Evolutionary conservation across 2,329 filamentous ascomycete species (phyloP).

Genomic region (Claviceps sp.): DNA sequence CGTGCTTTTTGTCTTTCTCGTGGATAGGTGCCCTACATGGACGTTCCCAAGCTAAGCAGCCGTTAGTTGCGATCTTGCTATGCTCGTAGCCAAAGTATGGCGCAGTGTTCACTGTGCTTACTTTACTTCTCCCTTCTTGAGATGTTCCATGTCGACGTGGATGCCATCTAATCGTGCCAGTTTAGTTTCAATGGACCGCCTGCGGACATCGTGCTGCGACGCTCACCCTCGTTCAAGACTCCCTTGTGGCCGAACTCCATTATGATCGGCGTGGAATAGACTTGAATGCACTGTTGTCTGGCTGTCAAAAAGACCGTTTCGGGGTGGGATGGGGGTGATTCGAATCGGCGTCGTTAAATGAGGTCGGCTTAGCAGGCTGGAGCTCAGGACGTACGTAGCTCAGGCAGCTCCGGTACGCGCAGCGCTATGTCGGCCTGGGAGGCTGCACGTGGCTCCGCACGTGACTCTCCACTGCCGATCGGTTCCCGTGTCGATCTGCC

Average conservation of each 20-base stretch:
- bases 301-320: background rate
- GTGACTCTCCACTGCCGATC: background rate
- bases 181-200: background rate
- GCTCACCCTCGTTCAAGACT: slow-evolving; percentile 48
- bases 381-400: slow-evolving; percentile 23
- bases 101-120: slow-evolving; percentile 31
- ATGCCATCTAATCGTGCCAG: slow-evolving; percentile 65
- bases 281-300: background rate
- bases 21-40: slow-evolving; percentile 52
- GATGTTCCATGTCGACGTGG: slow-evolving; percentile 94
- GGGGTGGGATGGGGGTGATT: background rate
- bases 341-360: slow-evolving; percentile 12
- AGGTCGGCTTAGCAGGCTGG: slow-evolving; percentile 17
- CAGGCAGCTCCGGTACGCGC: slow-evolving; percentile 32
- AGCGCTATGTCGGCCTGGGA: slow-evolving; percentile 12
- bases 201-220: background rate
- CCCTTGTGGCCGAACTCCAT: slow-evolving; percentile 55
- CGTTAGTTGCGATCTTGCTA: slow-evolving; percentile 13
- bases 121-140: slow-evolving; percentile 99
- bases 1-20: slow-evolving; percentile 7
- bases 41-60: slow-evolving; percentile 70
- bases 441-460: background rate
- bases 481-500: background rate
- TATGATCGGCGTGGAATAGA: slow-evolving; percentile 2
- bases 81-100: background rate